Percentiles rank a stretch among this genome's conserved stretches.
These are phyloP conservation scores for Fennellomyces sp. DNA, from an alignment of 371 early-diverging fungal species.

Conservation along the genomic window DNA sequence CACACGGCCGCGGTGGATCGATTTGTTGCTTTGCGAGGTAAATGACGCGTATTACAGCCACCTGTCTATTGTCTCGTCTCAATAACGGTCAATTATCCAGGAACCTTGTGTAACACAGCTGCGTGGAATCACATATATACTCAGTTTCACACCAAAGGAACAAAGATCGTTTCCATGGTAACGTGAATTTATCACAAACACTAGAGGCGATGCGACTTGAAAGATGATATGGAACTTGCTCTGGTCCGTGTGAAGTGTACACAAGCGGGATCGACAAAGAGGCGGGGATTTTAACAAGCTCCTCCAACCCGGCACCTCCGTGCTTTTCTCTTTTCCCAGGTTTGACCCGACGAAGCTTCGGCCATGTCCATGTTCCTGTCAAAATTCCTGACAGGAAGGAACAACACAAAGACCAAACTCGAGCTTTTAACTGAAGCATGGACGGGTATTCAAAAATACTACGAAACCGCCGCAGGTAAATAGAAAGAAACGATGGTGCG, in stretches of 20 bases:
- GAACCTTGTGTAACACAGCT: no score
- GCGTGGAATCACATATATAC: no score
- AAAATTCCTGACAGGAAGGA: slow-evolving; percentile 50
- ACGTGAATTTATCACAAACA: no score
- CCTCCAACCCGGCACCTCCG: not conserved
- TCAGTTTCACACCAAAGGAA: no score
- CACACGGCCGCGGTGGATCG: no score
- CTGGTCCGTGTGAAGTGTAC: not conserved
- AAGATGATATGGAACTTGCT: no score
- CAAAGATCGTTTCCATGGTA: no score
- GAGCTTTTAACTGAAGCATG: slow-evolving; percentile 49
- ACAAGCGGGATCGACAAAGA: not conserved
- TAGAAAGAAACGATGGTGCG: not conserved
- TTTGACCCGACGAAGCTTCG: not conserved
- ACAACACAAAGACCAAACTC: slow-evolving; percentile 44
- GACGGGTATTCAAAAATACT: slow-evolving; percentile 53
- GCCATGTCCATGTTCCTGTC: slow-evolving; percentile 50
- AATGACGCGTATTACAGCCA: no score
- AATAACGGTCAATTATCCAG: no score
- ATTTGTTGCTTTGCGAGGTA: no score
- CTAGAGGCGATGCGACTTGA: no score
- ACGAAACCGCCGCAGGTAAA: slow-evolving; percentile 52
- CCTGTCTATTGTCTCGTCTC: no score
- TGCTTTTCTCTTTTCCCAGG: slow-evolving; percentile 2
- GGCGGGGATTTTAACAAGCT: slow-evolving; percentile 1